Base-by-base conservation (phyloP, 2,329 filamentous ascomycete genomes). In the Neopestalotiopsis clavispora region DNA sequence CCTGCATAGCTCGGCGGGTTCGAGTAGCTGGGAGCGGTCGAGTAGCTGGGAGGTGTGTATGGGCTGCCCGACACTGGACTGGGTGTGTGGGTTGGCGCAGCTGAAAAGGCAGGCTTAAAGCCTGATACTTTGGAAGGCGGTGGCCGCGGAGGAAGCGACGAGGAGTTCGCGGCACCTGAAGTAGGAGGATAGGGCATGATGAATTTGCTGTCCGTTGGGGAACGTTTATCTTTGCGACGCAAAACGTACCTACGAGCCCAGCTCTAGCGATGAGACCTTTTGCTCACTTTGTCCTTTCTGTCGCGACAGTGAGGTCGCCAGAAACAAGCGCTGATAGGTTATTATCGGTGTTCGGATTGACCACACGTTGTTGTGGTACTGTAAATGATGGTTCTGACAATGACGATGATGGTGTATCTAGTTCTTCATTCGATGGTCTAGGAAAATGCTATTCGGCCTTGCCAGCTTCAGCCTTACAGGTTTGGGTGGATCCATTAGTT, bases 141-240 rank as follows among this genome's bases (percentile, higher is more conserved):
- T 71, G 93, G 94, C 74, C 92, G 91, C 71, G 93, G 90, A 73
- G 94, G 94, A 52, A 97, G 91, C 74, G 92, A 67, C 40, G 65
- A 93, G 76, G 78, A 76, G 79, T 78, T 77, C 80, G 85, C 80
- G 80, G 89, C 84, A 89, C 92, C 92, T 94, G 93, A 92, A 92
- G 92, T 92, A 79, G 91, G 91, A 83, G 92, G 91, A 87, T 94
- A 94, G 83, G 92, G 91, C 93, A 95, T 95, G 87, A 90, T 90
- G 88, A 90, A 90, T 83, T 82, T 86, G 73, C 75, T 78, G 82
- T 79, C 77, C 74, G 78, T 75, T 52, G 76, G 74, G 69, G 66
- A 64, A 72, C 75, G 71, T 69, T 69, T 71, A 71, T 75, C 72
- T 77, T 72, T 76, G 72, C 74, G 73, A 72, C 77, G 74, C 75